Evolutionary conservation across 805 yeast genomes (phyloP).

Genomic region (Monosporozyma solicola): DNA sequence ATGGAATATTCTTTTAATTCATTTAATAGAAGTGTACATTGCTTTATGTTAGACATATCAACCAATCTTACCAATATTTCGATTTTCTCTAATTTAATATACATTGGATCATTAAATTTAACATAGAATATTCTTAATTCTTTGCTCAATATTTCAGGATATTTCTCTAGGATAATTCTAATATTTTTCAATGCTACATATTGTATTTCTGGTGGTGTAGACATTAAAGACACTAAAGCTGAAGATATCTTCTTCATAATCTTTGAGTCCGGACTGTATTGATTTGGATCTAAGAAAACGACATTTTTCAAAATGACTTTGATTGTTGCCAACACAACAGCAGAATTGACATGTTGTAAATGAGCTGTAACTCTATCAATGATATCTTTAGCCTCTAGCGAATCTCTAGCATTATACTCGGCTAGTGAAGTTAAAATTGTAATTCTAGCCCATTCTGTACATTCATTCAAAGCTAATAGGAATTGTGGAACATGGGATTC

Average conservation of each 20-base stretch:
- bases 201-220: constrained; percentile 90
- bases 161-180: constrained; percentile 78
- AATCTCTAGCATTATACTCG: constrained; percentile 50
- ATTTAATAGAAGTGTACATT: constrained; percentile 49
- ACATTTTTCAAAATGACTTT: constrained; percentile 70
- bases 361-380: constrained; percentile 89
- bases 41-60: constrained; percentile 38
- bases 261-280: constrained; percentile 12
- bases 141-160: constrained; percentile 66
- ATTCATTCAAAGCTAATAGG: constrained; percentile 81
- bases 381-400: constrained; percentile 69
- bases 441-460: constrained; percentile 98
- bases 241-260: constrained; percentile 67
- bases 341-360: constrained; percentile 92
- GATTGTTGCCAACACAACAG: constrained; percentile 81
- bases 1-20: constrained; percentile 73
- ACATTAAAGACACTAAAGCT: constrained; percentile 78
- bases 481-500: constrained; percentile 46
- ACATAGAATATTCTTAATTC: constrained; percentile 87
- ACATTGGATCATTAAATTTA: constrained; percentile 76
- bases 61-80: constrained; percentile 67
- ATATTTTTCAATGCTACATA: constrained; percentile 88
- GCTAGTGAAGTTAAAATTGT: constrained; percentile 76
- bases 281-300: constrained; percentile 33
- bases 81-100: constrained; percentile 65